These are phyloP conservation scores for Pythium pyrilobum DNA, from an alignment of 352 stramenopile species.

Conservation along the genomic window DNA sequence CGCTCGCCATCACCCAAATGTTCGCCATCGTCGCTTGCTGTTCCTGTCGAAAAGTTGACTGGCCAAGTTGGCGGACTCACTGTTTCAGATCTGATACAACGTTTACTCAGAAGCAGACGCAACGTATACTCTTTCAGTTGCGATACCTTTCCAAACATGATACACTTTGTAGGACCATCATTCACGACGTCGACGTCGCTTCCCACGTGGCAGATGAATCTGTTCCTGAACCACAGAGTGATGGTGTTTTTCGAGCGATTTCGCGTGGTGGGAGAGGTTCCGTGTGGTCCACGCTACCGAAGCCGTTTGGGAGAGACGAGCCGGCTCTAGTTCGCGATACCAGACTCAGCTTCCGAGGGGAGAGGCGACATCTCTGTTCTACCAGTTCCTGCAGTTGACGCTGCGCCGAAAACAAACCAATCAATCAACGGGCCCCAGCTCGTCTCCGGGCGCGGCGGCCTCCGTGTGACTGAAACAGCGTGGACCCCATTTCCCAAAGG, in stretches of 20 bases:
- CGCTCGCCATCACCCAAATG: slow-evolving; percentile 32
- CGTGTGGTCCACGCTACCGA: slow-evolving; percentile 10
- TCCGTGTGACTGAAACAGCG: slow-evolving; percentile 3
- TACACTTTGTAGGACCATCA: slow-evolving; percentile 5
- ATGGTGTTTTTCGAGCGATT: slow-evolving; percentile 4
- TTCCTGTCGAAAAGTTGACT: slow-evolving; percentile 4
- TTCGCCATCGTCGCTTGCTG: slow-evolving; percentile 16
- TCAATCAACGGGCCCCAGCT: slow-evolving; percentile 21
- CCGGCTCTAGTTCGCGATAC: slow-evolving; percentile 2
- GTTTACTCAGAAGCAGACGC: background rate
- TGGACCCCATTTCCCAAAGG: background rate
- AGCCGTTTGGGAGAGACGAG: slow-evolving; percentile 11
- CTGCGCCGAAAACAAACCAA: slow-evolving; percentile 21
- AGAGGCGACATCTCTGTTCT: slow-evolving; percentile 12
- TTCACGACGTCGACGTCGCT: too few species aligned
- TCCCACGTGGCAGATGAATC: background rate
- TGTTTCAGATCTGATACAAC: slow-evolving; percentile 13
- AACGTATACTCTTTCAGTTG: background rate
- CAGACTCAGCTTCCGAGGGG: background rate
- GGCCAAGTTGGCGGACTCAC: background rate
- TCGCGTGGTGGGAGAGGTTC: slow-evolving; percentile 1
- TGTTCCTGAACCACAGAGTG: background rate
- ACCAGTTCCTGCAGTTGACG: too few species aligned
- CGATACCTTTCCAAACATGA: background rate
- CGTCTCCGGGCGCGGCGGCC: slow-evolving; percentile 6